Evolutionary conservation across 352 stramenopile genomes (phyloP), one percentile per base, ranked within the genome.

Genomic region (Phytophthora kernoviae): DNA sequence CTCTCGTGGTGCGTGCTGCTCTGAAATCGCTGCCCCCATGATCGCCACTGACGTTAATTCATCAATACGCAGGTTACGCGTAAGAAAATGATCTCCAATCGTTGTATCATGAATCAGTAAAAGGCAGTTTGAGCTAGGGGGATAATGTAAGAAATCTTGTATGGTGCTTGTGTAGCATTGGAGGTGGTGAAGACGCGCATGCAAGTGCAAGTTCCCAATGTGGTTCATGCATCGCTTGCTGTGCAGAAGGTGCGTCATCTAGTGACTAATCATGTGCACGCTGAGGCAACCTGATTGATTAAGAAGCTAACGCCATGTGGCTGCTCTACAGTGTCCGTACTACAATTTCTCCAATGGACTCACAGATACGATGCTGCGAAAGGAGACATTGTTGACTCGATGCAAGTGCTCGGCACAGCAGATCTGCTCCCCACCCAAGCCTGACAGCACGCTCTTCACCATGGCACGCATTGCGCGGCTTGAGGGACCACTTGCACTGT

Each of bases 161-260:
- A 45, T 20, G 15, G 12, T 40, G 12, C 9, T 40, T 40, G 58
- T 67, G 21, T 58, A 93, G 84, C 84, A 24, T 63, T 94, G 11
- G 85, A 94, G 58, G 85, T 94, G n/a, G 85, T 91, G 41, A 94
- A 94, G 68, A 94, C 84, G 27, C 81, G 85, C 1, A 57, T 91
- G 46, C 85, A 94, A 46, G 85, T 91, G 26, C 81, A 94, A 47
- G 81, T 75, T 4, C 84, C 84, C 4, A 50, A 80, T 49, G 71
- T 88, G 2, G 68, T 84, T 10, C 72, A 86, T 18, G 73, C 75
- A 1, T 62, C 79, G 14, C 68, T 61, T 17, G 79, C 74, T 20
- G 68, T 76, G 15, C 70, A 81, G 54, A 77, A 83, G 75, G 81
- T 88, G 40, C 26, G 26, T 44, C 49, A 24, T 30, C 24, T 30